phyloP scores from a whole-genome alignment of 2,329 filamentous ascomycete genomes.

The Ophiocordyceps unilateralis region DNA sequence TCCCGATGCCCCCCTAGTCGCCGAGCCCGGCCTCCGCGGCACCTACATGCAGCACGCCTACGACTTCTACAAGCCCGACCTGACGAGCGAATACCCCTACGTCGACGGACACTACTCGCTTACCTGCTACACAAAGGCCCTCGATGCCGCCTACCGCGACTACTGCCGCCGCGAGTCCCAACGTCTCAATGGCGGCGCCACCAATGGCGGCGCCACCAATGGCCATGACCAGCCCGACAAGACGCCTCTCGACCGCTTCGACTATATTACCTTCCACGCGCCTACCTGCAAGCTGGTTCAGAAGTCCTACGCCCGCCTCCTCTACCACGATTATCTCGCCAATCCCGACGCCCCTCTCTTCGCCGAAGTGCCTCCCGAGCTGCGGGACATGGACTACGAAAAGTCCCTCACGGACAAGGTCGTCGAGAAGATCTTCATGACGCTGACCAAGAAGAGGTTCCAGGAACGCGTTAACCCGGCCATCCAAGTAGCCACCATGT shows the following conservation, averaged over 20 bases:
- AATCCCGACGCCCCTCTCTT: slow-evolving; percentile 52
- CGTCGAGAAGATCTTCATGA: slow-evolving; percentile 78
- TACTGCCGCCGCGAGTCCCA: slow-evolving; percentile 59
- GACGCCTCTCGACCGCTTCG: slow-evolving; percentile 61
- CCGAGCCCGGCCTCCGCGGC: slow-evolving; percentile 64
- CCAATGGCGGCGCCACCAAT: slow-evolving; percentile 27
- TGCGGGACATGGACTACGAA: slow-evolving; percentile 63
- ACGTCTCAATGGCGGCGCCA: slow-evolving; percentile 32
- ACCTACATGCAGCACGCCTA: slow-evolving; percentile 72
- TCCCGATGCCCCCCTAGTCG: slow-evolving; percentile 57
- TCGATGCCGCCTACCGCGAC: slow-evolving; percentile 66
- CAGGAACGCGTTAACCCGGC: slow-evolving; percentile 57
- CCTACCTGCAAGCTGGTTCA: slow-evolving; percentile 77
- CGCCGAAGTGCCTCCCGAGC: slow-evolving; percentile 56
- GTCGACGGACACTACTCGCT: slow-evolving; percentile 74
- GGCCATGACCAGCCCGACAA: slow-evolving; percentile 24
- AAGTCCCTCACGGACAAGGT: slow-evolving; percentile 66
- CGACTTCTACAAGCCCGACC: slow-evolving; percentile 82
- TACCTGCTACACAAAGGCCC: slow-evolving; percentile 65
- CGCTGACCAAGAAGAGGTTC: slow-evolving; percentile 68
- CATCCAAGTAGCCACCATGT: slow-evolving; percentile 62
- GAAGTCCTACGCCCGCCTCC: slow-evolving; percentile 68
- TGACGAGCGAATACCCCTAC: slow-evolving; percentile 74
- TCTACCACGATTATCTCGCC: slow-evolving; percentile 72
- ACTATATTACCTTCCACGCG: slow-evolving; percentile 69